A percentile compares a stretch with the other conserved stretches of the same genome.
phyloP scores from a whole-genome alignment of 305 asterid genomes.

The Fraxinus floribunda region DNA sequence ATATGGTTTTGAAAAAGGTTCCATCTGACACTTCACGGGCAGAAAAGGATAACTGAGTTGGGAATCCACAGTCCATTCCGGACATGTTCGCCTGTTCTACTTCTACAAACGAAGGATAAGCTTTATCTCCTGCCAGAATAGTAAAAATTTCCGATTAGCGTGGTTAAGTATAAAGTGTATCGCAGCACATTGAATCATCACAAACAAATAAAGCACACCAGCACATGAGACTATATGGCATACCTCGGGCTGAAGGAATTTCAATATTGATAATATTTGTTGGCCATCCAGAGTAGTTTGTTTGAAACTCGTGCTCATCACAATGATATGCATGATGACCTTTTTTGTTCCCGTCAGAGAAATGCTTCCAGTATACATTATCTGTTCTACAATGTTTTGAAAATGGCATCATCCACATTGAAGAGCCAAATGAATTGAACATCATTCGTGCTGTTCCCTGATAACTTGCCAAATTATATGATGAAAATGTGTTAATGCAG shows the following conservation, averaged over 20 bases:
- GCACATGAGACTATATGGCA: constrained; percentile 17
- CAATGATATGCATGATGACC: constrained; percentile 60
- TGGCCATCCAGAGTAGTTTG: constrained; percentile 96
- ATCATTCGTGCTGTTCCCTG: constrained; percentile 99
- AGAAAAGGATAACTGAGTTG: constrained; percentile 88
- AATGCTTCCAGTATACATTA: constrained; percentile 65
- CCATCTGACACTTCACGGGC: constrained; percentile 97
- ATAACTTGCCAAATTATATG: constrained; percentile 61
- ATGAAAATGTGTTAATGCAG: constrained; percentile 38
- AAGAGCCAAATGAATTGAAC: constrained; percentile 95
- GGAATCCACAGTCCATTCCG: constrained; percentile 71
- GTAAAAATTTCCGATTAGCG: constrained; percentile 27
- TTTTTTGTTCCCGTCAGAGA: constrained; percentile 59
- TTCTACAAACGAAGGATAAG: constrained; percentile 74
- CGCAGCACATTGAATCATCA: constrained; percentile 16
- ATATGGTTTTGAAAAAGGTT: constrained; percentile 73
- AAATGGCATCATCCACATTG: constrained; percentile 93
- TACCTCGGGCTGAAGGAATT: constrained; percentile 79
- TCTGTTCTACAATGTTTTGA: constrained; percentile 89
- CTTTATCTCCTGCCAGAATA: constrained; percentile 60
- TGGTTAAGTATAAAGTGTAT: constrained; percentile 22
- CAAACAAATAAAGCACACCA: constrained; percentile 19
- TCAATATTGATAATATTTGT: constrained; percentile 86
- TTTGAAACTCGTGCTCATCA: constrained; percentile 64
- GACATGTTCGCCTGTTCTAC: constrained; percentile 56